Base-by-base conservation (phyloP, 768 basidiomycete species). In the Phlebiopsis flavidoalba region DNA sequence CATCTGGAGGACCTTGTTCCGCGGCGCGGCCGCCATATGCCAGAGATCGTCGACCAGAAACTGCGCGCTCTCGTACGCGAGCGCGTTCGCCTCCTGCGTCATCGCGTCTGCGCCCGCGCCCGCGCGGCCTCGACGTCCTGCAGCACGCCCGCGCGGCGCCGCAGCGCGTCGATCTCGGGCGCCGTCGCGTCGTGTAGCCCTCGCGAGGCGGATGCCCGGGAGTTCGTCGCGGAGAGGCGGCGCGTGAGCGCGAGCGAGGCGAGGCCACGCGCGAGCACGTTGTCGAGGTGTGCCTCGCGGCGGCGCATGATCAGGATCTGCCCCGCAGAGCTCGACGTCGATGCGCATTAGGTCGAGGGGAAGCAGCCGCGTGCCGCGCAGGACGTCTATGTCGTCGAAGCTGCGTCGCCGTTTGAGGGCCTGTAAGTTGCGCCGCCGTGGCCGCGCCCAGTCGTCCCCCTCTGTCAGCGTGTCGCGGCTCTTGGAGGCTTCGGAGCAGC, bases 321-420 rank as follows among this genome's bases (percentile, higher is more conserved):
- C 4, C n/a, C 87, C 88, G 67, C 87, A 87, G 15, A 93, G 77
- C 66, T 88, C 89, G 40, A 91, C 91, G 66, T 93, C 91, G 46
- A 89, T 83, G 53, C 79, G 81, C 88, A 93, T 89, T 66, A 81
- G 77, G 58, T 91, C 87, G 7, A 79, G 62, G 2, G 80, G 78
- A 47, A 90, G 70, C 11, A 86, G 73, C 37, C 75, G 75, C 60
- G 79, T 69, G 52, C 75, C 75, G 43, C 72, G 75, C 63, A 85
- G 76, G n/a, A 81, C 78, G 31, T 73, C 67, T 1, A 85, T 67
- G 70, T 86, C 85, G 62, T 88, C 84, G 67, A 87, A 88, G 64
- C 88, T 89, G 53, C 87, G 77, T 50, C 89, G 79, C 58, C 83
- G 80, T 64, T 35, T 59, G 48, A 54, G 59, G 19, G 17, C 50